phyloP scores from a whole-genome alignment of 306 rosid species.

The Pterocarpus santalinus region DNA sequence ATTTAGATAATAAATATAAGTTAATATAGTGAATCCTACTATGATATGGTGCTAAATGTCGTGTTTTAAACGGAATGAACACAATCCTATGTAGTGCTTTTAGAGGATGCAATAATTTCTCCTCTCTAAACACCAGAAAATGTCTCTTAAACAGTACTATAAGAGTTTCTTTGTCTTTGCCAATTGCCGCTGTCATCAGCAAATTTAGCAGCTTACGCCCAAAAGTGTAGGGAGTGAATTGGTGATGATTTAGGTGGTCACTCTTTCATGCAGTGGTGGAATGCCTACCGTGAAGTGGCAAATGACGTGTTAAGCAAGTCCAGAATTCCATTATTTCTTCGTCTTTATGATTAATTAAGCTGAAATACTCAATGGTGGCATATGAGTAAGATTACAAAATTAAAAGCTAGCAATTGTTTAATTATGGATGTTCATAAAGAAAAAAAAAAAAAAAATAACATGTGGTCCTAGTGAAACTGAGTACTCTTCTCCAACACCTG shows the following conservation, averaged over 20 bases:
- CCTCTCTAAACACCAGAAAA: too few species aligned
- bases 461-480: background rate
- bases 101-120: too few species aligned
- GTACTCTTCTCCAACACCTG: background rate
- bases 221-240: background rate
- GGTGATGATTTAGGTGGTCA: slow-evolving; percentile 16
- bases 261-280: background rate
- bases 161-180: background rate
- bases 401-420: background rate
- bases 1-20: too few species aligned
- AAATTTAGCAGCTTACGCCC: background rate
- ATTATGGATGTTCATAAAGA: background rate
- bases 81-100: too few species aligned
- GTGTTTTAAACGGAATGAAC: too few species aligned
- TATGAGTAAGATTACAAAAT: slow-evolving; percentile 44
- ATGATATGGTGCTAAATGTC: too few species aligned
- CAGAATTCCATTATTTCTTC: slow-evolving; percentile 14
- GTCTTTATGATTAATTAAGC: slow-evolving; percentile 24
- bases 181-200: background rate
- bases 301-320: slow-evolving; percentile 36
- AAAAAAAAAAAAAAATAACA: background rate
- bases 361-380: slow-evolving; percentile 20
- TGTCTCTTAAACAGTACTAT: background rate
- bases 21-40: too few species aligned
- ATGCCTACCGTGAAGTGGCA: slow-evolving; percentile 17